Evolutionary conservation across 2,329 filamentous ascomycete genomes (phyloP), one percentile per base, ranked within the genome.

Genomic region (Rhinocladiella similis): DNA sequence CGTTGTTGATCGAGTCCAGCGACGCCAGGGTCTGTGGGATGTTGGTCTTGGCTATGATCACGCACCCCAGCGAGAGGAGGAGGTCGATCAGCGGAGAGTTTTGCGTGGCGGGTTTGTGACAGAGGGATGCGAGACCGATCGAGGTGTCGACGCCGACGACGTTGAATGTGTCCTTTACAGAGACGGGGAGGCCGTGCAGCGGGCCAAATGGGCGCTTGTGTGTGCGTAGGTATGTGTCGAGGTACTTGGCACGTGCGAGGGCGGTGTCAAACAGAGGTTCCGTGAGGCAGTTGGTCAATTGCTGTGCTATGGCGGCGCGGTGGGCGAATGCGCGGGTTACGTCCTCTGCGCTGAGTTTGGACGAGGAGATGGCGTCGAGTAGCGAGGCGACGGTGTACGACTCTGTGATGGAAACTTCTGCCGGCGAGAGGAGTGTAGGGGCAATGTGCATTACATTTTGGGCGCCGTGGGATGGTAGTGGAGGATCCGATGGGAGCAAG

Each of bases 1-100:
- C 66, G 64, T 86, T 80, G 67, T 85, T 87, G 39, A 81, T 77
- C 3, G 77, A 80, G 66, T 88, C 85, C 39, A 83, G 68, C 6
- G 77, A 75, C 63, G 75, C 74, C 54, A 84, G 69, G 0, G 80
- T 81, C 59, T 84, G 81, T 1, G 87, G 86, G 1, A 89, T 75
- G 63, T 88, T 89, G 0, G 87, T 89, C 70, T 89, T 89, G 62
- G 82, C 79, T 62, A 89, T 87, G n/a, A 87, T 72, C 0, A 90
- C 77, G 1, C 86, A 86, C 1, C 87, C 87, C 0, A 84, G 75
- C 16, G 77, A 75, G 22, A 82, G 71, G 3, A 90, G 70, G 1
- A 87, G 72, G 7, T 81, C 75, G 0, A 88, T 81, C 5, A 88
- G 72, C 0, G 79, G 76, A 0, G 83, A 78, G 67, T 87, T 81